Conservation (phyloP, 106 monocot species). For the Hemerocallis citrina region DNA sequence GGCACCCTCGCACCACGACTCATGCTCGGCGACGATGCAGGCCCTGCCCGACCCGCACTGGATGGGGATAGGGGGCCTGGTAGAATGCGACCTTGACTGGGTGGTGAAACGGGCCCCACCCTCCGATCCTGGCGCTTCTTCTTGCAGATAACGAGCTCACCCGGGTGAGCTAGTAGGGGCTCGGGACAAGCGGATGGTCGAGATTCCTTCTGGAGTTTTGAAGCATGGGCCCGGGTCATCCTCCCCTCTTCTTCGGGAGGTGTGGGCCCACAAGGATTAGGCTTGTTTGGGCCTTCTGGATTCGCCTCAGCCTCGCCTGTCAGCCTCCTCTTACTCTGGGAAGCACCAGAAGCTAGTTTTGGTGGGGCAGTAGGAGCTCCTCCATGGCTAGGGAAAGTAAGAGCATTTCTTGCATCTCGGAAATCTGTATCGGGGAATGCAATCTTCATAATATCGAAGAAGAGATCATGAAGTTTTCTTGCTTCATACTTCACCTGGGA, state of each 20-base stretch:
- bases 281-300: background rate
- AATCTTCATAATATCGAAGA: slow-evolving; percentile 86
- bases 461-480: slow-evolving; percentile 66
- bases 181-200: slow-evolving; percentile 2
- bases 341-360: slow-evolving; percentile 9
- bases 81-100: slow-evolving; percentile 15
- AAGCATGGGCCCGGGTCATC: slow-evolving; percentile 1
- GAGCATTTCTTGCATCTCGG: slow-evolving; percentile 35
- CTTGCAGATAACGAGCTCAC: slow-evolving; percentile 83
- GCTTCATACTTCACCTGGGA: slow-evolving; percentile 72
- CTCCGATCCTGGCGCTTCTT: slow-evolving; percentile 89
- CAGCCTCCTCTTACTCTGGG: slow-evolving; percentile 35
- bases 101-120: slow-evolving; percentile 25
- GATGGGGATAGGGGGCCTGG: slow-evolving; percentile 20
- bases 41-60: slow-evolving; percentile 17
- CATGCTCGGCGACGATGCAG: slow-evolving; percentile 9
- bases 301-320: slow-evolving; percentile 10
- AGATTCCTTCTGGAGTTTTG: slow-evolving; percentile 30
- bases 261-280: background rate
- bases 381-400: slow-evolving; percentile 31
- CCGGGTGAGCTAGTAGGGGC: slow-evolving; percentile 46
- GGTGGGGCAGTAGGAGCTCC: slow-evolving; percentile 18
- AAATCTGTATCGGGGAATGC: slow-evolving; percentile 87
- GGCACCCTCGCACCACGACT: slow-evolving; percentile 20
- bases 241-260: slow-evolving; percentile 13